Conservation (phyloP, 164 flowering plant genomes). For the Piper betle region DNA sequence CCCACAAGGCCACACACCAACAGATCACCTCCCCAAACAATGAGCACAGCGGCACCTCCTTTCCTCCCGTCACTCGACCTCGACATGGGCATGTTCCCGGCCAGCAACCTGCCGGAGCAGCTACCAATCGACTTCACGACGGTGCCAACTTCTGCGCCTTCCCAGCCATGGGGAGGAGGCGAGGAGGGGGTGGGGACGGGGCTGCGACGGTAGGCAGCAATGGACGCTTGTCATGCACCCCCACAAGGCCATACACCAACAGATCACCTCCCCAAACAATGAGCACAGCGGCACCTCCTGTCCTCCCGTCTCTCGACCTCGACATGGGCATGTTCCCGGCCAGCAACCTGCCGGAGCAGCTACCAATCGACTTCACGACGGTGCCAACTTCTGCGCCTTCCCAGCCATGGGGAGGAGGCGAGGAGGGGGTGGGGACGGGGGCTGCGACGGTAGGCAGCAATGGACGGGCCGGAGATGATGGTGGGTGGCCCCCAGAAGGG, state of each 20-base stretch:
- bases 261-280: too few relatives aligned
- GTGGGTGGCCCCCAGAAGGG: too few relatives aligned
- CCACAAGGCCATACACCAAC: slow-evolving; percentile 24
- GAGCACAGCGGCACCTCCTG: slow-evolving; percentile 12
- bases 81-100: slow-evolving; percentile 57
- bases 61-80: slow-evolving; percentile 57
- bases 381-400: slow-evolving; percentile 21
- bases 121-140: slow-evolving; percentile 24
- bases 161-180: slow-evolving; percentile 34
- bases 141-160: slow-evolving; percentile 17
- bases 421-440: too few relatives aligned
- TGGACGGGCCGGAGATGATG: too few relatives aligned
- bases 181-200: too few relatives aligned
- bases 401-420: background rate
- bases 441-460: too few relatives aligned
- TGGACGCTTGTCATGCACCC: slow-evolving; percentile 47
- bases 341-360: slow-evolving; percentile 42
- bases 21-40: too few relatives aligned
- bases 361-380: slow-evolving; percentile 21
- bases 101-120: slow-evolving; percentile 44
- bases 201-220: too few relatives aligned
- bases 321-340: slow-evolving; percentile 57
- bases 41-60: slow-evolving; percentile 21
- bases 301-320: slow-evolving; percentile 56
- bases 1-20: slow-evolving; percentile 32